Evolutionary conservation across 2,329 filamentous ascomycete genomes (phyloP), one percentile per base, ranked within the genome.

Genomic region (Anthostomella pinea): DNA sequence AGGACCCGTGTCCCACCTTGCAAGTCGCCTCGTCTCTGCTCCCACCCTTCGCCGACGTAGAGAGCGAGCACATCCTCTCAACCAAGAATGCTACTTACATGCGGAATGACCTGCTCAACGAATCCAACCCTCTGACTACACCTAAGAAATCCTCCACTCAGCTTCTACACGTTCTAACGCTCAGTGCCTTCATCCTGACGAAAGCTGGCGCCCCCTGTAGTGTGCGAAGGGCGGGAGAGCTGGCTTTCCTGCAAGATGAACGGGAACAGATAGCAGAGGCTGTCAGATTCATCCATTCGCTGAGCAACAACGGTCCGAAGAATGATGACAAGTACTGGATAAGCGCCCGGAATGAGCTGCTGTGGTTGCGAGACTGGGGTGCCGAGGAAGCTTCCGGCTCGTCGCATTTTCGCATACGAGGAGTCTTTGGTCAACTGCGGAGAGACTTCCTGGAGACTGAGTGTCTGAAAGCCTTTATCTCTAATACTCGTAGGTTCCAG

Each of bases 351-450:
- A 73, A 74, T 26, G 79, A 83, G 50, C 60, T 90, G 7, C 57
- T 88, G 4, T 91, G 86, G 86, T 68, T 91, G 19, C 79, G 81
- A 54, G 74, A 75, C 52, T 90, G 85, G 85, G 81, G 81, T 21
- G 69, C 71, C 16, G 68, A 75, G 41, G 63, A 73, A 35, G 54
- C 62, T 39, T 48, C 59, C 16, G 41, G 32, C 19, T 46, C 48
- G 14, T 39, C 46, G 3, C 46, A 49, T n/a, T 33, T 45, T 14
- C 55, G 53, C 14, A 66, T 63, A 17, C 64, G 65, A 23, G 76
- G 81, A 15, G 65, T 78, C 8, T 72, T 83, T 41, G 78, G 82
- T 1, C 73, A 72, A 44, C 65, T 93, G 3, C 63, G 73, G 10
- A 70, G 65, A 35, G 73, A 77, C 5, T 74, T 73, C 8, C 66